phyloP scores from a whole-genome alignment of 306 rosid species.

The Castanea sativa region DNA sequence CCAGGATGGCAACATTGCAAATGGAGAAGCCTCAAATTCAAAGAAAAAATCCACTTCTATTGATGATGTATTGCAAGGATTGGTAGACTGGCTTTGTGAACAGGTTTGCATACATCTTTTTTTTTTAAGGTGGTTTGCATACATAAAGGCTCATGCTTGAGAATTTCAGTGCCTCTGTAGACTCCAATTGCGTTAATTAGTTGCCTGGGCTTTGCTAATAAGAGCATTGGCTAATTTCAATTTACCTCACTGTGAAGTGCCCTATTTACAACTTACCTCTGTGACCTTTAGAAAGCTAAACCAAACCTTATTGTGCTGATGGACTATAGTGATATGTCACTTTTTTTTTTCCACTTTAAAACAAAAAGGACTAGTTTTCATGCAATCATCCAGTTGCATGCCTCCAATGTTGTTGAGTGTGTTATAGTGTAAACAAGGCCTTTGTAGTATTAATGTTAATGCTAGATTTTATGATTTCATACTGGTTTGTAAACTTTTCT shows the following conservation, averaged over 20 bases:
- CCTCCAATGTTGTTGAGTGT: too few relatives aligned
- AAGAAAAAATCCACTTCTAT: constrained; percentile 59
- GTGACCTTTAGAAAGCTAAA: too few relatives aligned
- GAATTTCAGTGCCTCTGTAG: not conserved
- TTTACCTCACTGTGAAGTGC: not conserved
- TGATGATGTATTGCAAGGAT: constrained; percentile 82
- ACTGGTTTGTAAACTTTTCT: too few relatives aligned
- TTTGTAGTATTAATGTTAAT: too few relatives aligned
- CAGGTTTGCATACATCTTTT: constrained; percentile 57
- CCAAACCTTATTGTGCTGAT: too few relatives aligned
- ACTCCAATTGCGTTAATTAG: not conserved
- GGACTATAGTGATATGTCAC: too few relatives aligned
- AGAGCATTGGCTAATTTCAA: not conserved
- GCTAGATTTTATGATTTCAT: too few relatives aligned
- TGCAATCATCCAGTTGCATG: too few relatives aligned
- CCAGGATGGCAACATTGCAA: constrained; percentile 49
- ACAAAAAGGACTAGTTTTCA: too few relatives aligned
- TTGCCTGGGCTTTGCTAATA: not conserved
- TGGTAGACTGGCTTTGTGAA: constrained; percentile 98
- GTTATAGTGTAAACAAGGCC: too few relatives aligned
- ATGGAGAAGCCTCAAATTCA: constrained; percentile 70
- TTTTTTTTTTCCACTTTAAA: too few relatives aligned
- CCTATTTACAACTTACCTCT: not conserved
- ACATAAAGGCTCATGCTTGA: not conserved
- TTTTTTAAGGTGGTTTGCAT: constrained; percentile 42